These are phyloP conservation scores for Earliella scabrosa DNA, from an alignment of 1,284 basidiomycete genomes.

Conservation along the genomic window DNA sequence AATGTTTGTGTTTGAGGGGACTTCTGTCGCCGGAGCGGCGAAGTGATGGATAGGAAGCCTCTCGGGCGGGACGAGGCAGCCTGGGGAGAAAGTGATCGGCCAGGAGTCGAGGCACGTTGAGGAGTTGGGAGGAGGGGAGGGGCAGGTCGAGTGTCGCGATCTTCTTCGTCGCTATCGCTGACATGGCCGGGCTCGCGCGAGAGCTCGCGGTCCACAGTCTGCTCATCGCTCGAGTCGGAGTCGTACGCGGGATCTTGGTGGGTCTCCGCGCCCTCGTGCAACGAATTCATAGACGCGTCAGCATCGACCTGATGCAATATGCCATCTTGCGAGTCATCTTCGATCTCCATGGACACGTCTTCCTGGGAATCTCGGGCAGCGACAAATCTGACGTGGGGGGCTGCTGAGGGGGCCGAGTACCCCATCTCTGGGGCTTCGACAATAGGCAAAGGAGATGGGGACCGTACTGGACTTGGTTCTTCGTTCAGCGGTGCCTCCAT, in stretches of 20 bases:
- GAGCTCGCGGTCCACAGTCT: constrained; percentile 36
- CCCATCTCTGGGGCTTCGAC: constrained; percentile 8
- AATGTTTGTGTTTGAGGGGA: constrained; percentile 1
- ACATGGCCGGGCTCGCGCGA: constrained; percentile 36
- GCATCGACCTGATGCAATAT: neutral
- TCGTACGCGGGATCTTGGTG: too few species aligned
- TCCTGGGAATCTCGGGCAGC: constrained; percentile 6
- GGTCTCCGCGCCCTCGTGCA: too few species aligned
- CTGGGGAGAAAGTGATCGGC: constrained; percentile 11
- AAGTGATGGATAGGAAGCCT: constrained; percentile 20
- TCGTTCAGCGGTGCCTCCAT: constrained; percentile 3
- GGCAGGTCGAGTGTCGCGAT: constrained; percentile 5
- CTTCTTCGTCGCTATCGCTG: constrained; percentile 15
- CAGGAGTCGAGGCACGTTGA: constrained; percentile 7
- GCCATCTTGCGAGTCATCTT: constrained; percentile 11
- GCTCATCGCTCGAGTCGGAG: constrained; percentile 25
- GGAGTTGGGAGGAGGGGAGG: constrained; percentile 8
- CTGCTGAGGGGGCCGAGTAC: neutral
- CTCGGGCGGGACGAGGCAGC: constrained; percentile 4
- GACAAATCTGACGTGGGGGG: constrained; percentile 19
- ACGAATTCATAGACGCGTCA: too few species aligned
- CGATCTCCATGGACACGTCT: constrained; percentile 20
- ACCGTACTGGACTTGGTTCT: constrained; percentile 3
- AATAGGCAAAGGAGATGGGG: constrained; percentile 22
- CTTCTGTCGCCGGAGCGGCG: constrained; percentile 19